Percentiles rank a stretch among this genome's conserved stretches.
phyloP scores from a whole-genome alignment of 352 stramenopile species.

The Pythium phragmiticola region DNA sequence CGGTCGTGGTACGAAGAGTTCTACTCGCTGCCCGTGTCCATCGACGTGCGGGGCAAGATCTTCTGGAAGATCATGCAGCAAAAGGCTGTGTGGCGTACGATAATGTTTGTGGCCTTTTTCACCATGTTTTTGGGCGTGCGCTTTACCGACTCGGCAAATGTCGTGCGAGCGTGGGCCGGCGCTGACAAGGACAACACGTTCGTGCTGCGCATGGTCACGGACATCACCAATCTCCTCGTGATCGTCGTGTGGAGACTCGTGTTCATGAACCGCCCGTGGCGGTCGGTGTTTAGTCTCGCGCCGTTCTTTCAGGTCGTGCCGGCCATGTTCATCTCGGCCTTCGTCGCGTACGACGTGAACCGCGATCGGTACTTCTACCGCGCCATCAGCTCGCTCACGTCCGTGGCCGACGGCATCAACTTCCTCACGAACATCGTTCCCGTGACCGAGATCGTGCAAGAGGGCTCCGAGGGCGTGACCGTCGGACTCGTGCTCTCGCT shows the following conservation, averaged over 20 bases:
- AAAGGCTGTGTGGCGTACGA: constrained; percentile 39
- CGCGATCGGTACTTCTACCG: constrained; percentile 27
- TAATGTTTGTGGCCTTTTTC: constrained; percentile 47
- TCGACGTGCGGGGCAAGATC: constrained; percentile 35
- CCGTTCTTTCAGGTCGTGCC: constrained; percentile 24
- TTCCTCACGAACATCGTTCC: constrained; percentile 35
- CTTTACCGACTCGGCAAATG: constrained; percentile 26
- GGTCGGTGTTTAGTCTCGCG: constrained; percentile 18
- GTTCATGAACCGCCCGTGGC: constrained; percentile 30
- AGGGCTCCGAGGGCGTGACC: constrained; percentile 29
- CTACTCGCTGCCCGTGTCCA: constrained; percentile 33
- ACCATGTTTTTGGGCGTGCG: constrained; percentile 32
- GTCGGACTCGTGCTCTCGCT: constrained; percentile 31
- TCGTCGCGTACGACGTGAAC: constrained; percentile 13
- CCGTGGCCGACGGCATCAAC: constrained; percentile 29
- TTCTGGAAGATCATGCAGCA: constrained; percentile 55
- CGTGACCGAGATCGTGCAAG: constrained; percentile 35
- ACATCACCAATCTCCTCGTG: constrained; percentile 31
- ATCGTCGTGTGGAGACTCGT: constrained; percentile 20
- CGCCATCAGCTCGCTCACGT: constrained; percentile 26
- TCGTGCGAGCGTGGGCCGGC: not conserved
- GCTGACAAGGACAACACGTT: constrained; percentile 17
- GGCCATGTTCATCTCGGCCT: constrained; percentile 11
- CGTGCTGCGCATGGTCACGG: constrained; percentile 32
- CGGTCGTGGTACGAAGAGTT: constrained; percentile 35